Conservation (phyloP, 2,329 filamentous ascomycete species). For the Aspergillus felis region DNA sequence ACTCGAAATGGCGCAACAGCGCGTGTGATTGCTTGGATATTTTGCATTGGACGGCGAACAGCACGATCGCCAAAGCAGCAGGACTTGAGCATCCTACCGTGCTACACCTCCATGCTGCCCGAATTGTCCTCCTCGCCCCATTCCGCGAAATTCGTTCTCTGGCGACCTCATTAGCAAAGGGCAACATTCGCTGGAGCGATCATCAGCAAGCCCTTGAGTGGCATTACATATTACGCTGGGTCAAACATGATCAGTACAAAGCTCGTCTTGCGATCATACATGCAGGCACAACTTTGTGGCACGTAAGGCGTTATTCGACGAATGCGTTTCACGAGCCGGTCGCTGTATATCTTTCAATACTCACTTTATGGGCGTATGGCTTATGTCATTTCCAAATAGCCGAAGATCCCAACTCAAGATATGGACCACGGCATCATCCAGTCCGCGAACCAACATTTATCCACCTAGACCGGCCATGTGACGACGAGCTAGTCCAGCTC, state of each 20-base stretch:
- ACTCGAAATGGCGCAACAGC: slow-evolving; percentile 45
- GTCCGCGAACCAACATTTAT: slow-evolving; percentile 43
- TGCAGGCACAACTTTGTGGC: slow-evolving; percentile 51
- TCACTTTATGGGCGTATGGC: slow-evolving; percentile 48
- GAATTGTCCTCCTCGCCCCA: slow-evolving; percentile 51
- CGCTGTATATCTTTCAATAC: slow-evolving; percentile 44
- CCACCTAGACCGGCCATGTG: slow-evolving; percentile 52
- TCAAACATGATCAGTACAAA: slow-evolving; percentile 51
- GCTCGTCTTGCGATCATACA: slow-evolving; percentile 55
- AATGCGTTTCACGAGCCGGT: slow-evolving; percentile 48
- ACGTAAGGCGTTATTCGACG: slow-evolving; percentile 48
- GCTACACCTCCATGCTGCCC: slow-evolving; percentile 53
- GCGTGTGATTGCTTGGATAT: slow-evolving; percentile 50
- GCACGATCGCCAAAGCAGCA: slow-evolving; percentile 45
- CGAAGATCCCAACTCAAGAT: slow-evolving; percentile 26
- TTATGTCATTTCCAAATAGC: slow-evolving; percentile 25
- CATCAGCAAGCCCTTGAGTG: slow-evolving; percentile 29
- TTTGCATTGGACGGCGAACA: slow-evolving; percentile 57
- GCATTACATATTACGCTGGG: slow-evolving; percentile 48
- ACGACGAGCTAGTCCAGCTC: slow-evolving; percentile 56
- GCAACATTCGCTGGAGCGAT: slow-evolving; percentile 28
- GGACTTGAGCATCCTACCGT: slow-evolving; percentile 55
- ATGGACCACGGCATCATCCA: slow-evolving; percentile 6
- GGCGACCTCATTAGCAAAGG: slow-evolving; percentile 33
- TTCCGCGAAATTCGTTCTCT: slow-evolving; percentile 45